Evolutionary conservation across 83 land plant genomes (phyloP), one percentile per base, ranked within the genome.

Genomic region (Larix sibirica): DNA sequence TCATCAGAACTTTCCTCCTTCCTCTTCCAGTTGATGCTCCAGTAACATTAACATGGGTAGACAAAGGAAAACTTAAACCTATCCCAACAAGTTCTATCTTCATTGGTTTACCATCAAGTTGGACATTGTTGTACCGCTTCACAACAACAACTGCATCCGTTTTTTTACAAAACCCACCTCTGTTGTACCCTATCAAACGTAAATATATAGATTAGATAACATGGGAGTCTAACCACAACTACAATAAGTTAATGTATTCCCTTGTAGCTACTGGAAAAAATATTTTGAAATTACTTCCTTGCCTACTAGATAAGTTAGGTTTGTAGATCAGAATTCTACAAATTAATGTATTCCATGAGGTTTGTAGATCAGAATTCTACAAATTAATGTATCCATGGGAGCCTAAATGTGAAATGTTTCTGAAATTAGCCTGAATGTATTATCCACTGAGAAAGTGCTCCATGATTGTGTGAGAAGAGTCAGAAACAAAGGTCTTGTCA

Each of bases 41-140:
- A 84, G 83, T 44, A 42, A 89, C 89, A 87, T 90, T 87, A 24
- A 91, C 86, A 33, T 87, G 93, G 65, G 91, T 80, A 54, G 71
- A 62, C 28, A 63, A 33, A 12, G 93, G 79, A 21, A 88, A 62
- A 81, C 87, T 88, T 2, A 81, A n/a, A 23, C 87, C 83, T 3
- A 81, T 54, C 14, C 96, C 96, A 12, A 94, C 71, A 10, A 91
- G 54, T 60, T 94, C 96, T 60, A 94, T 90, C 83, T 87, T 94
- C 96, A 94, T 92, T 1, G 91, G 91, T 77, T 90, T 94, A 16
- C 96, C 96, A 90, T 94, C 96, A 73, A 94, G 83, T 24, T 86
- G 89, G 0, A 94, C 96, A 87, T 92, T 92, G 64, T 94, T 92
- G 79, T 94, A 94, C 0, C 91, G 81, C 85, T 94, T 94, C 59